Conservation (phyloP, 23 red algal species). For the Pyropia yezoensis region DNA sequence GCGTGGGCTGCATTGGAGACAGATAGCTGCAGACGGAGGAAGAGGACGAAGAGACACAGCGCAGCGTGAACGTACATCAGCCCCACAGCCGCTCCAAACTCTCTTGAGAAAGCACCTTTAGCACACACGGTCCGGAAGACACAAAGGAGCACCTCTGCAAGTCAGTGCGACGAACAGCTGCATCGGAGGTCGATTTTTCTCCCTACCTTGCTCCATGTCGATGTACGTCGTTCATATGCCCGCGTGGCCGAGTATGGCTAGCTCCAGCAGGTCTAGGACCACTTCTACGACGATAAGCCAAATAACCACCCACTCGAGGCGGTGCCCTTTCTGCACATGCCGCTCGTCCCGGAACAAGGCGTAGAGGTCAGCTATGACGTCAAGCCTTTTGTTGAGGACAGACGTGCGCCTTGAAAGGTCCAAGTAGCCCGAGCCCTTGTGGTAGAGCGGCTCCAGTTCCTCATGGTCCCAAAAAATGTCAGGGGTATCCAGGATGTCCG, state of each 20-base stretch:
- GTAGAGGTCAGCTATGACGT: constrained; percentile 29
- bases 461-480: constrained; percentile 61
- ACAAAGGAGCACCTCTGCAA: too few species aligned
- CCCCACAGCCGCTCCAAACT: too few species aligned
- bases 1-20: too few species aligned
- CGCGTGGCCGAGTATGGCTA: not conserved
- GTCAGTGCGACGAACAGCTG: too few species aligned
- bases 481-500: constrained; percentile 49
- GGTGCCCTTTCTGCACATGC: constrained; percentile 32
- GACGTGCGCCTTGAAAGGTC: constrained; percentile 19
- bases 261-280: constrained; percentile 25
- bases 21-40: too few species aligned
- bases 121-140: too few species aligned
- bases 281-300: constrained; percentile 43
- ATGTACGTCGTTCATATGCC: too few species aligned
- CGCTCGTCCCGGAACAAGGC: constrained; percentile 42
- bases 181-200: too few species aligned
- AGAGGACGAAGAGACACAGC: too few species aligned
- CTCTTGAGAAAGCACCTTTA: too few species aligned
- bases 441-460: constrained; percentile 39
- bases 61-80: too few species aligned
- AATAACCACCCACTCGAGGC: constrained; percentile 57
- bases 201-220: too few species aligned
- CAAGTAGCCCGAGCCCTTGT: constrained; percentile 24
- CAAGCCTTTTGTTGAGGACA: constrained; percentile 35